These are phyloP conservation scores for Antarctomyces pellizariae DNA, from an alignment of 495 filamentous ascomycete genomes.

Conservation along the genomic window DNA sequence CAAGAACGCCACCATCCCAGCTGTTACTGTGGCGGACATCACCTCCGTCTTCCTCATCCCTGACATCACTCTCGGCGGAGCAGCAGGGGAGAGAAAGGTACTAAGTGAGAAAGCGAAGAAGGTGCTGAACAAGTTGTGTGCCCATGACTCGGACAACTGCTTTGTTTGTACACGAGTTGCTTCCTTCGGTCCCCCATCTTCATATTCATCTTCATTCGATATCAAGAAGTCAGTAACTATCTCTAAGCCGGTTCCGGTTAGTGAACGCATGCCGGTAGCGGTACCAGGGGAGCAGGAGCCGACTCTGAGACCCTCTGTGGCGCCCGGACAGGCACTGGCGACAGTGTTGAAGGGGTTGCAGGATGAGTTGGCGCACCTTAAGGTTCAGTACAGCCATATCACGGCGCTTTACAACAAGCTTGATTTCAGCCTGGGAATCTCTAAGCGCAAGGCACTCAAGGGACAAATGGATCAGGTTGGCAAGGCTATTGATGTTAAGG, in stretches of 20 bases:
- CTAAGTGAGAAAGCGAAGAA: slow-evolving; percentile 6
- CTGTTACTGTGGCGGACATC: no score
- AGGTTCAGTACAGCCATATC: slow-evolving; percentile 34
- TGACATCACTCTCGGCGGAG: slow-evolving; percentile 31
- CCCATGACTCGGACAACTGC: slow-evolving; percentile 36
- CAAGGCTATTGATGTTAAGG: slow-evolving; percentile 46
- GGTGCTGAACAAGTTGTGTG: slow-evolving; percentile 8
- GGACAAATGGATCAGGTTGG: slow-evolving; percentile 39
- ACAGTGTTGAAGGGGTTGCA: slow-evolving; percentile 55
- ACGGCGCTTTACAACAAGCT: slow-evolving; percentile 39
- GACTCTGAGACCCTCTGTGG: slow-evolving; percentile 53
- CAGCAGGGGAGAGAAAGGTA: no score
- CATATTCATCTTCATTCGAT: slow-evolving; percentile 13
- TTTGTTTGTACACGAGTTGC: slow-evolving; percentile 42
- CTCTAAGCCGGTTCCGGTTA: slow-evolving; percentile 46
- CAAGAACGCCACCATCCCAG: no score
- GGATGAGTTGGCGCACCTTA: slow-evolving; percentile 67
- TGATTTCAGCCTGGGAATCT: slow-evolving; percentile 44
- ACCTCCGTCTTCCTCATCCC: slow-evolving; percentile 63
- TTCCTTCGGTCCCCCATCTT: slow-evolving; percentile 17
- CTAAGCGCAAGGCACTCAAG: slow-evolving; percentile 39
- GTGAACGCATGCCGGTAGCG: slow-evolving; percentile 32
- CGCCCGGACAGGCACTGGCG: slow-evolving; percentile 53
- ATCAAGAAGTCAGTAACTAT: slow-evolving; percentile 34
- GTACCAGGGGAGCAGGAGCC: slow-evolving; percentile 37